Conservation (phyloP, 2,329 filamentous ascomycete species). For the Fusarium abutilonis region DNA sequence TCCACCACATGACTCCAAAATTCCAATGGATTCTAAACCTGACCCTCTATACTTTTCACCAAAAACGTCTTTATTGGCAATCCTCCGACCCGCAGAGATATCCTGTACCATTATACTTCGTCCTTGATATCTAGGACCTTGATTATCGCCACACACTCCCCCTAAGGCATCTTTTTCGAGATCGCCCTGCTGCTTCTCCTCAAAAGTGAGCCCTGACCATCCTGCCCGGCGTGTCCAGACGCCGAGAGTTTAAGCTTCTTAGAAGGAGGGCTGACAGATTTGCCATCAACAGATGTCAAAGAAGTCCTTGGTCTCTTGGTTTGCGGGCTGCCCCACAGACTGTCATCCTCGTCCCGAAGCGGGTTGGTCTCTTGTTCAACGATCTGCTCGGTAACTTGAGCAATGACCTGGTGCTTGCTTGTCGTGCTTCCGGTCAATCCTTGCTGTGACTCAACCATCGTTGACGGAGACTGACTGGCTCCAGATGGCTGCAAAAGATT, state of each 20-base stretch:
- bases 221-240: neutral
- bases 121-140: neutral
- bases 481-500: neutral
- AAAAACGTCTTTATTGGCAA: constrained; percentile 13
- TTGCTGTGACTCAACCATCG: neutral
- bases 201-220: constrained; percentile 13
- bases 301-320: constrained; percentile 3
- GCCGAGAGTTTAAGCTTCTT: neutral
- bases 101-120: neutral
- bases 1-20: constrained; percentile 1
- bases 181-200: constrained; percentile 20
- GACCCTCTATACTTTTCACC: neutral
- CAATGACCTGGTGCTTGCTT: too few species aligned
- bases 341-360: constrained; percentile 1
- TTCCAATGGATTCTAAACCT: neutral
- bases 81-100: constrained; percentile 24
- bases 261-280: neutral
- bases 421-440: too few species aligned
- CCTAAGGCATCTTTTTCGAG: constrained; percentile 14
- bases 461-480: neutral
- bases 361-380: constrained; percentile 3
- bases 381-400: too few species aligned
- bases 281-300: neutral
- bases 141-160: neutral
- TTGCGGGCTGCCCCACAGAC: constrained; percentile 4